Evolutionary conservation across 1,284 basidiomycete species (phyloP).

Genomic region (Rhizoctonia solani): DNA sequence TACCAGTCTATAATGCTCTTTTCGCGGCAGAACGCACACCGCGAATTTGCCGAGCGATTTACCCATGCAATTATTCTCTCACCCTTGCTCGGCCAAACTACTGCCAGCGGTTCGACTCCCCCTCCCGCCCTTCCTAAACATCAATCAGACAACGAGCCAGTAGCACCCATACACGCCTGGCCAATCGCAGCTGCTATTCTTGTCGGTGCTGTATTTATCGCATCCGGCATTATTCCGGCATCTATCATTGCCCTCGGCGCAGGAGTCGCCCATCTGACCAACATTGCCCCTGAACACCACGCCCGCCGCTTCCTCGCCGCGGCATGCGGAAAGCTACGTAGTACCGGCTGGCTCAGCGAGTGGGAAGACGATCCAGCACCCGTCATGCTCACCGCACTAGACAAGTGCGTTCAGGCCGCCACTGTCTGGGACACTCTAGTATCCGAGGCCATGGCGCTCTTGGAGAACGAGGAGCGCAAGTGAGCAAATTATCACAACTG

Average conservation of each 20-base stretch:
- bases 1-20: conserved; percentile 39
- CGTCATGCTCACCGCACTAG: conserved; percentile 59
- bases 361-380: conserved; percentile 24
- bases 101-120: conserved; percentile 38
- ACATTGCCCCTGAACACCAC: conserved; percentile 18
- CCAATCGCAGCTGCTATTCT: conserved; percentile 25
- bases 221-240: conserved; percentile 10
- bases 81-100: conserved; percentile 60
- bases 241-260: conserved; percentile 11
- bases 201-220: conserved; percentile 7
- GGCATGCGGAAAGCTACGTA: conserved; percentile 25
- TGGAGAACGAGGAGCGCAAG: conserved; percentile 72
- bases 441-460: conserved; percentile 62
- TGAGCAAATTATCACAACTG: conserved; percentile 43
- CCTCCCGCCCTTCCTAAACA: conserved; percentile 12
- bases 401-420: conserved; percentile 66
- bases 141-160: neutral
- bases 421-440: conserved; percentile 71
- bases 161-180: conserved; percentile 19
- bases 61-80: conserved; percentile 86
- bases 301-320: conserved; percentile 7
- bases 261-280: conserved; percentile 9
- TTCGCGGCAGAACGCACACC: conserved; percentile 41
- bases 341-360: conserved; percentile 22
- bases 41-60: conserved; percentile 71